Base-by-base conservation (phyloP, 768 basidiomycete genomes). In the Sporobolomyces pararoseus region DNA sequence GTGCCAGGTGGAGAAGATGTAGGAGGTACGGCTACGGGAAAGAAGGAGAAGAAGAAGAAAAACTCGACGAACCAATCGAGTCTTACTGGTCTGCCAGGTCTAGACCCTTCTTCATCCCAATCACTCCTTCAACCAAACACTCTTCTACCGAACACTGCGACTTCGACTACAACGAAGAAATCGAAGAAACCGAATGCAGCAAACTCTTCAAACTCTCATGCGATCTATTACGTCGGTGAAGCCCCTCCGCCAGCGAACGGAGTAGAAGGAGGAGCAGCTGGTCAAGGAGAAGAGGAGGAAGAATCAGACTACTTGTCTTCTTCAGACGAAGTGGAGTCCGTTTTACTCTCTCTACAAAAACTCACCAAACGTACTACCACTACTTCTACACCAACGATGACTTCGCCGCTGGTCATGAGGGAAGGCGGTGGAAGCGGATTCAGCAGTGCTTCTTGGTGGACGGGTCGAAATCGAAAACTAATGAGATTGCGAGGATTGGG, bases 281-380 rank as follows among this genome's bases (percentile, higher is more conserved):
- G 23, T 13, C 46, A 14, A 47, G 85, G 68, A 88, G 78, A 87
- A 85, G 50, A 74, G 16, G 73, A 88, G 88, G 19, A 39, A 29
- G 64, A 31, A 21, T 66, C 46, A 31, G 76, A 70, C 37, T 72
- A 59, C 54, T 47, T 66, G 71, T 92, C 71, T 90, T 91, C 90
- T 6, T 90, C 92, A 75, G 87, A 86, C 14, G 91, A 93, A 79
- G 82, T 92, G 55, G 91, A 93, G 60, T 84, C 85, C 19, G 82
- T 92, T 31, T 83, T 88, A 34, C 83, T 82, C 64, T 85, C 85
- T 3, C 7, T 61, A 3, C 39, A 46, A 19, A 59, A 46, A 27
- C n/a, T 59, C 27, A 27, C 58, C 10, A 23, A 58, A 25, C 7
- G 49, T 17, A 19, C 61, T 57, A 12, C 21, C 58, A 2, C 63